Conservation (phyloP, 495 filamentous ascomycete genomes). For the Zalerion maritima region DNA sequence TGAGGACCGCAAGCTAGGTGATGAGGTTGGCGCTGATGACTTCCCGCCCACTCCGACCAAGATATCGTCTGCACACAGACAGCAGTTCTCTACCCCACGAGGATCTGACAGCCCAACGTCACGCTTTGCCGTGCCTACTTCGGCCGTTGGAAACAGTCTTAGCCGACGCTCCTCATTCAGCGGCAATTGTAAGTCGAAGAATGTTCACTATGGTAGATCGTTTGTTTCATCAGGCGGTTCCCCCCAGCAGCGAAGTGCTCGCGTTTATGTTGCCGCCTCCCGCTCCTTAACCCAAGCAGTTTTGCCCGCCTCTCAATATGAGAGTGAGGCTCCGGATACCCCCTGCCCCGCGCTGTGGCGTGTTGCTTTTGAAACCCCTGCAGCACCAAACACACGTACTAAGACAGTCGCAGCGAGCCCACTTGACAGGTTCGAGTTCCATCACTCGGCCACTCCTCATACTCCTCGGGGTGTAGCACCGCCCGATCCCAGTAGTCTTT, state of each 20-base stretch:
- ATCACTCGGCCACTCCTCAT: constrained; percentile 47
- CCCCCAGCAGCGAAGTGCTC: too few relatives aligned
- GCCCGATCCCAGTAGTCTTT: constrained; percentile 68
- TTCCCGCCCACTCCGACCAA: constrained; percentile 90
- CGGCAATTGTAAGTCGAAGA: constrained; percentile 30
- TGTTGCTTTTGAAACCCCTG: too few relatives aligned
- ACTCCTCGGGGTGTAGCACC: constrained; percentile 62
- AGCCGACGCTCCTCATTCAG: constrained; percentile 7
- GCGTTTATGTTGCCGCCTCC: too few relatives aligned
- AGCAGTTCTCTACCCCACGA: constrained; percentile 15
- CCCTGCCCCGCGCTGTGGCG: too few relatives aligned
- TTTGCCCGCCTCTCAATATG: too few relatives aligned
- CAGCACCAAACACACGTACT: too few relatives aligned
- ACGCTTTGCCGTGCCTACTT: constrained; percentile 13
- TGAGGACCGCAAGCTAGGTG: constrained; percentile 44
- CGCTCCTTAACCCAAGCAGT: too few relatives aligned
- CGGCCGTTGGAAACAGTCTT: constrained; percentile 9
- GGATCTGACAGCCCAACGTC: constrained; percentile 15
- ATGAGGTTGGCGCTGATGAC: constrained; percentile 45
- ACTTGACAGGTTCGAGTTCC: constrained; percentile 28
- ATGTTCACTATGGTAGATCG: constrained; percentile 15
- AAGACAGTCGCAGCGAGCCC: constrained; percentile 42
- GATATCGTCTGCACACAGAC: constrained; percentile 30
- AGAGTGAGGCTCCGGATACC: too few relatives aligned
- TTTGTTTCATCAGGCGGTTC: too few relatives aligned